A percentile compares a stretch with the other conserved stretches of the same genome.
Conservation (phyloP, 371 early-diverging fungal genomes). For the Mucor plumbeus region DNA sequence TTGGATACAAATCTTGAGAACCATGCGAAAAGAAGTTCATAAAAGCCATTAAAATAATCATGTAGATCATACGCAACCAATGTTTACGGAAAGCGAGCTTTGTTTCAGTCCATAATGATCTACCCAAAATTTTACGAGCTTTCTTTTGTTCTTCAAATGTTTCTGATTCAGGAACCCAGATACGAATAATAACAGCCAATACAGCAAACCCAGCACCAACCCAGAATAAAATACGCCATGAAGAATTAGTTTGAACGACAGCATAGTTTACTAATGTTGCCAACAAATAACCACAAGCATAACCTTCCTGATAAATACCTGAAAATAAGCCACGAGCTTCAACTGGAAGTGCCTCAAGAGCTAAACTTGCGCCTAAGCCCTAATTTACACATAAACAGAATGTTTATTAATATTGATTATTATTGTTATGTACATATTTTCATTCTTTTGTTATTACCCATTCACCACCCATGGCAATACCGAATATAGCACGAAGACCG, state of each 20-base stretch:
- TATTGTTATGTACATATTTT: neutral
- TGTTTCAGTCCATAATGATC: constrained; percentile 46
- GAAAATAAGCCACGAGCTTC: constrained; percentile 75
- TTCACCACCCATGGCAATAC: constrained; percentile 78
- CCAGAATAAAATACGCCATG: constrained; percentile 79
- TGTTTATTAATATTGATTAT: too few species aligned
- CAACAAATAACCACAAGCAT: constrained; percentile 70
- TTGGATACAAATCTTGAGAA: constrained; percentile 75
- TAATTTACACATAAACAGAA: constrained; percentile 3
- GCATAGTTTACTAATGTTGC: constrained; percentile 67
- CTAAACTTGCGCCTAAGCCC: constrained; percentile 75
- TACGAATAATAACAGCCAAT: constrained; percentile 60
- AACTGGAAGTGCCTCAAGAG: constrained; percentile 70
- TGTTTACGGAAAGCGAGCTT: constrained; percentile 55
- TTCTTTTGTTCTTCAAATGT: constrained; percentile 54
- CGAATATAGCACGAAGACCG: constrained; percentile 66
- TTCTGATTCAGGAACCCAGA: constrained; percentile 71
- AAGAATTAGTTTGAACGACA: constrained; percentile 46
- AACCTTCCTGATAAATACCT: constrained; percentile 76
- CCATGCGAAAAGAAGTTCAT: constrained; percentile 77
- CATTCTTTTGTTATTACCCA: constrained; percentile 50
- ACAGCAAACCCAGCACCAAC: constrained; percentile 68
- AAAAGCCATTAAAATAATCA: constrained; percentile 63
- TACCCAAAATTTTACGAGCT: constrained; percentile 38
- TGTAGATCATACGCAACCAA: constrained; percentile 66